These are phyloP conservation scores for Nakazawaea pomicola DNA, from an alignment of 805 yeast species.

Conservation along the genomic window DNA sequence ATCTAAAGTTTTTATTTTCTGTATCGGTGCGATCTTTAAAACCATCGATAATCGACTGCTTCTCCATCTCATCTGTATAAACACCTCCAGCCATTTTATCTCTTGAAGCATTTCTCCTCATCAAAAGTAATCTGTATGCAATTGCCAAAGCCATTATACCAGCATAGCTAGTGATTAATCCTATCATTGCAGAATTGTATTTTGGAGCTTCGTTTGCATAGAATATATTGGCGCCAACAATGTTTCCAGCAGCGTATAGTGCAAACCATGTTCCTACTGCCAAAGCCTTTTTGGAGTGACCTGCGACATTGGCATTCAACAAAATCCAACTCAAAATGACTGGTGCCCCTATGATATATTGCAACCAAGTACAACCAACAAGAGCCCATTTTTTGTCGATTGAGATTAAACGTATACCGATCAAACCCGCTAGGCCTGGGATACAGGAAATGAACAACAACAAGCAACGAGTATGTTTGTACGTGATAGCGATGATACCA, in stretches of 20 bases:
- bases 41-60: constrained; percentile 33
- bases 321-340: constrained; percentile 24
- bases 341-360: constrained; percentile 28
- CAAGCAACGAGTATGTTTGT: constrained; percentile 15
- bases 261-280: constrained; percentile 50
- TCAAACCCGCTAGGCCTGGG: constrained; percentile 20
- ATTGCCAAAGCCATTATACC: constrained; percentile 18
- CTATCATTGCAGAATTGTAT: constrained; percentile 54
- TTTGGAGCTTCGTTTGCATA: constrained; percentile 44
- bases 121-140: constrained; percentile 16
- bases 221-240: constrained; percentile 64
- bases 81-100: constrained; percentile 30
- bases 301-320: constrained; percentile 49
- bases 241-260: constrained; percentile 52
- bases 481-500: constrained; percentile 17
- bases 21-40: constrained; percentile 57
- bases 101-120: constrained; percentile 44
- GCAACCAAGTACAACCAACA: constrained; percentile 29
- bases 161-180: constrained; percentile 38
- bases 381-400: constrained; percentile 21
- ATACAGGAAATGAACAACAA: constrained; percentile 15
- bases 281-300: constrained; percentile 51
- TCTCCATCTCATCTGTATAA: constrained; percentile 18
- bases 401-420: constrained; percentile 20
- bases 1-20: constrained; percentile 54